Evolutionary conservation across 106 monocot genomes (phyloP), one percentile per base, ranked within the genome.

Genomic region (Allium sativum): DNA sequence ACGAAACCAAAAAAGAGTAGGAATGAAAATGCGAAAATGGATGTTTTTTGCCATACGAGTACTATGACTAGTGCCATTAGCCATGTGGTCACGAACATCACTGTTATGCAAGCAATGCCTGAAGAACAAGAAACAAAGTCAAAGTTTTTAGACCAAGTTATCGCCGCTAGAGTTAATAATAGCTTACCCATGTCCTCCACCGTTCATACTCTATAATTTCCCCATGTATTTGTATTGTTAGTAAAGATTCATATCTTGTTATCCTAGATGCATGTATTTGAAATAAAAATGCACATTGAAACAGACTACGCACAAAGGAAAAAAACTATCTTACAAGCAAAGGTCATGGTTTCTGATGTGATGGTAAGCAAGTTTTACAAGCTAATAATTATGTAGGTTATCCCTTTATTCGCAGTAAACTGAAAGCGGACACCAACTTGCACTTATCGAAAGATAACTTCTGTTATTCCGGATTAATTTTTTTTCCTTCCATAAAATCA

Each of bases 11-110:
- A 83, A 18, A 69, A 69, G 17, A 79, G 3, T 8, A 83, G 64
- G 61, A 84, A 84, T 12, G 70, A 14, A 1, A 63, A 4, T 4
- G 59, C 59, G 13, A 59, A 45, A 7, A 69, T 3, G 7, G 58
- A 47, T 42, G 20, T 69, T 50, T 50, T 69, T 48, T 79, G 42
- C 83, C 83, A 83, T 10, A 75, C 68, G 47, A 79, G 64, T 20
- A 79, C 66, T 40, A 79, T 79, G 53, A 83, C 51, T 4, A 84
- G 71, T 0, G 79, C 65, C 79, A 79, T 76, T 43, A 84, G 22
- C 42, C 68, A 79, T 52, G 79, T 79, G 7, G 79, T 79, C 13
- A 84, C 65, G 44, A 76, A 59, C 79, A 84, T 84, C 8, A 84
- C 75, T 16, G 65, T 52, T 6, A 84, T 70, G 56, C 63, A 67